Percentiles rank a stretch among this genome's conserved stretches.
Conservation (phyloP, 495 filamentous ascomycete genomes). For the Trichoderma erinaceum region DNA sequence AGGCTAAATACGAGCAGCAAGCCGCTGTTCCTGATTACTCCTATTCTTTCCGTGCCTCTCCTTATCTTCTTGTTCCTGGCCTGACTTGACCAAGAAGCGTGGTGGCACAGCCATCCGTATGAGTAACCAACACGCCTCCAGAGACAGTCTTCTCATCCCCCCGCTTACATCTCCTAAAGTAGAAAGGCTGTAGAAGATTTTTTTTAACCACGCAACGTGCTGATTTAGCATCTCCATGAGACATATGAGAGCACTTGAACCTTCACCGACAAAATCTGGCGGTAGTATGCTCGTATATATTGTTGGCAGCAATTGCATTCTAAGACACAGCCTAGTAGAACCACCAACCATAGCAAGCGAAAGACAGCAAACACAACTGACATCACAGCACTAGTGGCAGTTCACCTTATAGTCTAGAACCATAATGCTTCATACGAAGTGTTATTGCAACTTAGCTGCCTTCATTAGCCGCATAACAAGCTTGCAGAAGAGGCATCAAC, state of each 20-base stretch:
- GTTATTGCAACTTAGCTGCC: not conserved
- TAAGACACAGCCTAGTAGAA: not conserved
- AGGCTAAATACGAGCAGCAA: conserved; percentile 10
- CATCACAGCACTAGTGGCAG: not conserved
- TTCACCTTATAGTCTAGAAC: not conserved
- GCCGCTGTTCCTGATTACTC: conserved; percentile 9
- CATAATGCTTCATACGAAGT: not conserved
- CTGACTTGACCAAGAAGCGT: not conserved
- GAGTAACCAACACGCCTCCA: not conserved
- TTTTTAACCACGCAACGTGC: not conserved
- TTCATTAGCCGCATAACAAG: not conserved
- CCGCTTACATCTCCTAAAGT: not conserved
- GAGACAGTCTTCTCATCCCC: not conserved
- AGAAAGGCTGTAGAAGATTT: not conserved
- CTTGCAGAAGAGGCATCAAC: not conserved
- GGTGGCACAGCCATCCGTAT: not conserved
- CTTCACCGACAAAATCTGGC: not conserved
- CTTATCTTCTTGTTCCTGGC: conserved; percentile 4
- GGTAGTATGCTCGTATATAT: not conserved
- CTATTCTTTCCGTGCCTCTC: not conserved
- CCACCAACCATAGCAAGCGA: conserved; percentile 1
- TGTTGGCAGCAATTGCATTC: not conserved
- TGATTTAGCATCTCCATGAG: not conserved
- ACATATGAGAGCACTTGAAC: not conserved
- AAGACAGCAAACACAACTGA: not conserved